These are phyloP conservation scores for Theileria orientalis DNA, from an alignment of 169 alveolate species.

Conservation along the genomic window DNA sequence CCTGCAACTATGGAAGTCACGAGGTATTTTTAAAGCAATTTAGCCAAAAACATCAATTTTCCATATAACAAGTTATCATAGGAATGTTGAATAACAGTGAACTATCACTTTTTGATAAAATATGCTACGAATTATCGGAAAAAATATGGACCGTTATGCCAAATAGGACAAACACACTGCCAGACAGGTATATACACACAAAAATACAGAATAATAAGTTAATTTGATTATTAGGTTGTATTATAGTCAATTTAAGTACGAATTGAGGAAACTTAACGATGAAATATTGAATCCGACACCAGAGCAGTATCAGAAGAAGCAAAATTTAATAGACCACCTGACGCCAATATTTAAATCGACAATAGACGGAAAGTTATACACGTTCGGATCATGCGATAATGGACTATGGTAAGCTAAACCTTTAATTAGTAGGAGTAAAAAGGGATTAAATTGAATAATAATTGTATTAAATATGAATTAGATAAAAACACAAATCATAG, in stretches of 20 bases:
- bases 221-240: neutral
- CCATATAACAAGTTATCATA: neutral
- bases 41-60: neutral
- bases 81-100: slow-evolving; percentile 37
- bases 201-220: too few species aligned
- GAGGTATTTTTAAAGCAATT: slow-evolving; percentile 3
- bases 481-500: too few species aligned
- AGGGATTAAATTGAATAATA: too few species aligned
- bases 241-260: slow-evolving; percentile 26
- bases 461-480: too few species aligned
- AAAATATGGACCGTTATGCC: neutral
- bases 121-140: slow-evolving; percentile 22
- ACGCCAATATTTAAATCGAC: slow-evolving; percentile 28
- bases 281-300: slow-evolving; percentile 37
- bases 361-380: slow-evolving; percentile 44
- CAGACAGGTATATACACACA: neutral
- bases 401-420: slow-evolving; percentile 67
- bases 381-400: slow-evolving; percentile 62
- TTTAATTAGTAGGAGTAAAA: too few species aligned
- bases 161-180: neutral
- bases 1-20: slow-evolving; percentile 37
- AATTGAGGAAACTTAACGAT: slow-evolving; percentile 25
- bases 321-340: slow-evolving; percentile 28
- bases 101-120: slow-evolving; percentile 19
- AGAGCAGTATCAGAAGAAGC: slow-evolving; percentile 53